Conservation (phyloP, 345 rosid species). For the Citrus medica region DNA sequence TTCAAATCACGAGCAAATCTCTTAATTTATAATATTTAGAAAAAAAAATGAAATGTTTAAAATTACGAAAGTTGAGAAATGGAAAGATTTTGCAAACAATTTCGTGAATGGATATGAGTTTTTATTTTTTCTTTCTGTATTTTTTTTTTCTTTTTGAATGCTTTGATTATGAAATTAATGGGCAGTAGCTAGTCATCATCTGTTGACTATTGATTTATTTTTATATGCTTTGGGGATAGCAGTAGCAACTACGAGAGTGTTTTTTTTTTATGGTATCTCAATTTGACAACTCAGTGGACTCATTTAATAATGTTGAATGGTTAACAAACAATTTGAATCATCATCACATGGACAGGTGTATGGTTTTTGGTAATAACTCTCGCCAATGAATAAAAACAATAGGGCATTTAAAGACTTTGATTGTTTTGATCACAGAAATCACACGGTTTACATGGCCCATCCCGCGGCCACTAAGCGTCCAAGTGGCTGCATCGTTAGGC, state of each 20-base stretch:
- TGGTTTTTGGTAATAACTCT: background rate
- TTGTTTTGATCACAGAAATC: background rate
- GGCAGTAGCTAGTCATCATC: too few relatives aligned
- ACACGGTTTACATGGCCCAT: background rate
- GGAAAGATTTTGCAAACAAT: background rate
- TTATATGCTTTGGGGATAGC: background rate
- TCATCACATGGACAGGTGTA: background rate
- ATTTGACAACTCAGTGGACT: background rate
- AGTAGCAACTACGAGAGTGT: background rate
- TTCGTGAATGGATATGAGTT: background rate
- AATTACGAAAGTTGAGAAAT: background rate
- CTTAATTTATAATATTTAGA: background rate
- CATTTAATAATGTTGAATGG: background rate
- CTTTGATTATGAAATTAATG: background rate
- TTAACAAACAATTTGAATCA: background rate
- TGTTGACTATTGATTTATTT: background rate
- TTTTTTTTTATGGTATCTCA: background rate
- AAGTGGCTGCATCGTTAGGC: background rate
- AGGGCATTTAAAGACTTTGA: background rate
- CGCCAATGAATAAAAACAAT: background rate
- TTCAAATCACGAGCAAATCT: background rate
- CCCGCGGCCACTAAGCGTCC: background rate
- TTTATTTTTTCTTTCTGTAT: background rate
- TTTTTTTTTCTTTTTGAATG: background rate
- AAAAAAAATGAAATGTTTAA: too few relatives aligned